Evolutionary conservation across 257 asterid genomes (phyloP).

Genomic region (Lycium barbarum): DNA sequence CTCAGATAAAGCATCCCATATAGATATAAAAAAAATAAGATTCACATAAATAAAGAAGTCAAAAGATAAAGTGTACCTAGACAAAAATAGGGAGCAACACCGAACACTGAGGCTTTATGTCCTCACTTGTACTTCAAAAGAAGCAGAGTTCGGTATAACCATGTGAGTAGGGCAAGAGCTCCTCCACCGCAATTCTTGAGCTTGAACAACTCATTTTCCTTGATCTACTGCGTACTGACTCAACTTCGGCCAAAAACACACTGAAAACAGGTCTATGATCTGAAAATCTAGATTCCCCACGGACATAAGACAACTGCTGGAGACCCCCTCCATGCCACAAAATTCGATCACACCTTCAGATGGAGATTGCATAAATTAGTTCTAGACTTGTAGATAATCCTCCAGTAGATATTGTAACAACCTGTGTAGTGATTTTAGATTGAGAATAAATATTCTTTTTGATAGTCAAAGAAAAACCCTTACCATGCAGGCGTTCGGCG

Average conservation of each 20-base stretch:
- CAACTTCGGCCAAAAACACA: constrained; percentile 35
- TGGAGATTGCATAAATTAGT: constrained; percentile 7
- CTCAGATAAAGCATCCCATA: constrained; percentile 5
- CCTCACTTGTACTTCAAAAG: constrained; percentile 51
- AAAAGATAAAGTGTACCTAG: constrained; percentile 24
- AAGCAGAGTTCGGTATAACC: constrained; percentile 96
- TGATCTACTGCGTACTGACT: constrained; percentile 24
- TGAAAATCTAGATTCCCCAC: constrained; percentile 41
- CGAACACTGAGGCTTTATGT: constrained; percentile 20
- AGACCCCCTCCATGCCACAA: constrained; percentile 39
- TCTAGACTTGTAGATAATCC: not conserved
- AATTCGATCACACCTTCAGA: constrained; percentile 41
- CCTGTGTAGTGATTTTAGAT: not conserved
- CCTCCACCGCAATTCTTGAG: constrained; percentile 43
- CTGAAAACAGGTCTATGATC: constrained; percentile 40
- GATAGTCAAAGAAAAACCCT: constrained; percentile 3
- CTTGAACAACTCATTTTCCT: constrained; percentile 37
- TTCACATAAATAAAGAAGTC: constrained; percentile 13
- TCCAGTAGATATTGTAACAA: not conserved
- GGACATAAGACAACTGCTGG: constrained; percentile 38
- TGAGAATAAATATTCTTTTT: not conserved
- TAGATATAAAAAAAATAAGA: not conserved
- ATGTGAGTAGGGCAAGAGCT: constrained; percentile 32
- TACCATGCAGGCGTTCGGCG: constrained; percentile 47
- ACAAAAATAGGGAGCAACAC: constrained; percentile 36